Evolutionary conservation across 2,329 filamentous ascomycete genomes (phyloP), one percentile per base, ranked within the genome.

Genomic region (Talaromyces amestolkiae): DNA sequence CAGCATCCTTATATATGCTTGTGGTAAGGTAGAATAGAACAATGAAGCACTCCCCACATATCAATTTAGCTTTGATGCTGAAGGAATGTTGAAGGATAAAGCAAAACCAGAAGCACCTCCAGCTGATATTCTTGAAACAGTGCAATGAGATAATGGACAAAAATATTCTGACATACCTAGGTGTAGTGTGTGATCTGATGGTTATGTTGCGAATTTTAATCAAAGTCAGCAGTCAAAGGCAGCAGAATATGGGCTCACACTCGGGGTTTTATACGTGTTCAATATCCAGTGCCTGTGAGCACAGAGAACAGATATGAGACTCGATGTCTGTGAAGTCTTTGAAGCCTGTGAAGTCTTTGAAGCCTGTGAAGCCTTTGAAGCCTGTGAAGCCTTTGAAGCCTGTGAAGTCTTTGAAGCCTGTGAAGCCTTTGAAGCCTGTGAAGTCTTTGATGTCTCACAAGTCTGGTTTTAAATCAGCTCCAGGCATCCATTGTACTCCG

Each of bases 161-260:
- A 24, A n/a, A n/a, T n/a, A n/a, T n/a, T 51, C 24, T 51, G 22
- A 54, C 49, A 54, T 54, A 35, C 49, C 49, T 54, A 54, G 49
- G 49, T 35, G 49, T 54, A 31, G 15, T 51, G 8, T 54, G 31
- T 54, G 31, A 35, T 54, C 49, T 54, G 49, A 35, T 54, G 15
- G n/a, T 54, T 54, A 35, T 54, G 27, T 35, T 35, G 49, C 33
- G 49, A 35, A 10, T 33, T 54, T 31, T n/a, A 54, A n/a, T n/a
- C n/a, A n/a, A n/a, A n/a, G n/a, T n/a, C n/a, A n/a, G n/a, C n/a
- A n/a, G n/a, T 54, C 27, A 9, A 19, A 33, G 27, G 9, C 13
- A 19, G 31, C 31, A 54, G 31, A 33, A 54, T 33, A 6, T 19
- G 49, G 27, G 49, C 27, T 54, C 27, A 35, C 9, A 54, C 27